Percentiles rank a stretch among this genome's conserved stretches.
phyloP scores from a whole-genome alignment of 345 rosid species.

The Camelina sativa region DNA sequence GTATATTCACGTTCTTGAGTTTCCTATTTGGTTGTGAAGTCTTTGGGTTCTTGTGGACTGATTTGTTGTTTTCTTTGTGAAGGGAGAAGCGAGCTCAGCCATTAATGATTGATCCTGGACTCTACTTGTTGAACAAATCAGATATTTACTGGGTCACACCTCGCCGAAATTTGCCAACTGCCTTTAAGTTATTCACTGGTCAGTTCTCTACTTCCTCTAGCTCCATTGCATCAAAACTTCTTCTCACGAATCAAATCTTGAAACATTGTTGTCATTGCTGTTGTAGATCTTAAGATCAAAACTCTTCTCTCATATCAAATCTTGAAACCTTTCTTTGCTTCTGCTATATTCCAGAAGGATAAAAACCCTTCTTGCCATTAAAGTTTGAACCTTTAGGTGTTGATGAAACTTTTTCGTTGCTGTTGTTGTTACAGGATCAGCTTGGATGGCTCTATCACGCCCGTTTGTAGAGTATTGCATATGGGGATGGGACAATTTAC shows the following conservation, averaged over 20 bases:
- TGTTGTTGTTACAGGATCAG: conserved; percentile 71
- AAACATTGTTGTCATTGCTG: conserved; percentile 3
- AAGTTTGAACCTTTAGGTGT: background rate
- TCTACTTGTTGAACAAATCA: conserved; percentile 67
- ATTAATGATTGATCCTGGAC: conserved; percentile 94
- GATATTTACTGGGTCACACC: conserved; percentile 84
- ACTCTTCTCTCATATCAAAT: background rate
- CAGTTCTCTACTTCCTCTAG: conserved; percentile 36
- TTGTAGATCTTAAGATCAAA: background rate
- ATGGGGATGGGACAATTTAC: conserved; percentile 99
- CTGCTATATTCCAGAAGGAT: background rate
- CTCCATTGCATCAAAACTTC: background rate
- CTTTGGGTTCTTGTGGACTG: conserved; percentile 5
- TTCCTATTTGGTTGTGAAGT: background rate
- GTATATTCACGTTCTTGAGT: conserved; percentile 31
- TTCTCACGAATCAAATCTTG: background rate
- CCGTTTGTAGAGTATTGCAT: conserved; percentile 85
- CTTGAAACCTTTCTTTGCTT: background rate
- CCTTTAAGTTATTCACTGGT: conserved; percentile 94
- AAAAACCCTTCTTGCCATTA: background rate
- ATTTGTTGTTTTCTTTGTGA: conserved; percentile 33
- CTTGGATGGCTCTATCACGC: conserved; percentile 95
- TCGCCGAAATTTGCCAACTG: conserved; percentile 78
- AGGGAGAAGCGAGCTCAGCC: conserved; percentile 99
- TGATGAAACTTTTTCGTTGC: background rate